phyloP scores from a whole-genome alignment of 176 grass and related monocot genomes.

The Pontederia crassipes region DNA sequence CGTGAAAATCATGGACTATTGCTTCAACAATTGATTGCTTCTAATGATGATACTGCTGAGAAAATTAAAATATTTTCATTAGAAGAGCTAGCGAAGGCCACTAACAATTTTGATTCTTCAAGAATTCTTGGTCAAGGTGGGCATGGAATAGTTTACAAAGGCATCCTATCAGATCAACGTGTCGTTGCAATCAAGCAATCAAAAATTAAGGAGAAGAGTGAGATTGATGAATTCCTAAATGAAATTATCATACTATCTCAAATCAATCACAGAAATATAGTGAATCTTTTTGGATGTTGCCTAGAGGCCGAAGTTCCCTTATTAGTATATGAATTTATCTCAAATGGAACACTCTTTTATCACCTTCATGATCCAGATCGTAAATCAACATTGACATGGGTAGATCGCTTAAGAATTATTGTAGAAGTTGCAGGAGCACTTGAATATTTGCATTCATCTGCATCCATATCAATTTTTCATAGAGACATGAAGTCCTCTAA shows the following conservation, averaged over 20 bases:
- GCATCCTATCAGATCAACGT: not conserved
- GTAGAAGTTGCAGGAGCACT: not conserved
- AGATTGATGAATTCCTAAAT: slow-evolving; percentile 3
- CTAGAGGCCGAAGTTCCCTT: too few relatives aligned
- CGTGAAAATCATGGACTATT: not conserved
- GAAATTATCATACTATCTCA: not conserved
- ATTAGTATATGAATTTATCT: not conserved
- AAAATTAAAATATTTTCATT: not conserved
- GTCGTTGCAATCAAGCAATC: not conserved
- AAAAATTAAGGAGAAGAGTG: not conserved
- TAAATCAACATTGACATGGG: not conserved
- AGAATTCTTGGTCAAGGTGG: not conserved
- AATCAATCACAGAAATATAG: slow-evolving; percentile 1
- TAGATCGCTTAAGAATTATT: not conserved
- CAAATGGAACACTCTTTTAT: slow-evolving; percentile 1
- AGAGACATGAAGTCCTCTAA: not conserved
- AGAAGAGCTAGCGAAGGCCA: not conserved
- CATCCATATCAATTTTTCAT: not conserved
- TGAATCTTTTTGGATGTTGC: not conserved
- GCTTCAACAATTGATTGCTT: not conserved
- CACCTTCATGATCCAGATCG: not conserved
- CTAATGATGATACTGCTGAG: not conserved
- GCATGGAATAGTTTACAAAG: not conserved
- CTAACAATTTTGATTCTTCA: not conserved
- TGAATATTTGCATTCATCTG: not conserved